Base-by-base conservation (phyloP, 148 eudicot species). In the Rhododendron henanense region DNA sequence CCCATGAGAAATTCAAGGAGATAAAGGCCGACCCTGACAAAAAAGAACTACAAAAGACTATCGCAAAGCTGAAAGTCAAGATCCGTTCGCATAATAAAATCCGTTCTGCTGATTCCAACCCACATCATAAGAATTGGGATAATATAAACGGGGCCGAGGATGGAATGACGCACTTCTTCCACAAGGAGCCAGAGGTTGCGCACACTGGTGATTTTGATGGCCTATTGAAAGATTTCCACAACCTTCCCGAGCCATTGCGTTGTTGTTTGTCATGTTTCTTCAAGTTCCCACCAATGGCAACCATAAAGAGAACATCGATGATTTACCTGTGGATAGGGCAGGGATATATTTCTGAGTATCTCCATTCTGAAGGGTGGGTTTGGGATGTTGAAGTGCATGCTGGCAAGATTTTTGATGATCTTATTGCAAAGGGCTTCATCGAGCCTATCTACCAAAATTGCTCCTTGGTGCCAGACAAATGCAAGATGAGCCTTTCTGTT, bases 351-450 rank as follows among this genome's bases (percentile, higher is more conserved):
- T 16, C 5, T 18, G 4, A 55, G 6, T 4, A 55, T 55, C 61
- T 16, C 6, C 5, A 0, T 8, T 16, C 61, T 16, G 6, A 18
- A 55, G 61, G 6, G 61, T 55, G 3, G 7, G 23, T 55, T 16
- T 7, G 4, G 0, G 61, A 55, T 55, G 5, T 53, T 15, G 61
- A 55, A 18, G 61, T 55, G 21, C 61, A 16, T 65, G 88, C 78
- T 4, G 83, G 59, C 81, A 61, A 69, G 21, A 77, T 74, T 15
- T 89, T 89, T 23, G 23, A 84, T 1, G 57, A 44, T 37, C 85
- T 89, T 67, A 45, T 86, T 73, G 37, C 44, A 8, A 86, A 74
- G 90, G 87, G 71, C 31, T 86, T 91, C 47, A 86, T 91, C 18
- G 69, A 87, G 15, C 55, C 55, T 51, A 51, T 51, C 55, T 51